Evolutionary conservation across 495 filamentous ascomycete species (phyloP), one percentile per base, ranked within the genome.

Genomic region (Aspergillus sclerotioniger): DNA sequence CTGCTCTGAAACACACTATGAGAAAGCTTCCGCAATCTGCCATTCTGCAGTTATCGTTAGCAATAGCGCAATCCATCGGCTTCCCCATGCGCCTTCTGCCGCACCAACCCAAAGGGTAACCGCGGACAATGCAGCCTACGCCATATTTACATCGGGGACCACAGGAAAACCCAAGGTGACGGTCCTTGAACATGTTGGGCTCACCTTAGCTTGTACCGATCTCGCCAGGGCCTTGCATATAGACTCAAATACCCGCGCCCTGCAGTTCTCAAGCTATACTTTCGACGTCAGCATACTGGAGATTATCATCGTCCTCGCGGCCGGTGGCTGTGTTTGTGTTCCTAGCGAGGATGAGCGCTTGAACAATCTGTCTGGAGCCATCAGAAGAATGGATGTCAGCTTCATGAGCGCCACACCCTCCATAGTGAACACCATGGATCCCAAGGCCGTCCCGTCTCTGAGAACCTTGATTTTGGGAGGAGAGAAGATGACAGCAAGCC

Each of bases 191-290:
- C 80, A 83, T 61, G 59, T 65, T 25, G 67, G 65, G 12, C 64
- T 79, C 10, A 71, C 67, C 6, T 69, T 70, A 16, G 66, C 67
- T 0, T 66, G 71, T 35, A 53, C 71, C 12, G 64, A 67, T n/a
- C 67, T 75, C 58, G 62, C 55, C 13, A 59, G 63, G 13, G 72
- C 75, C 0, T 63, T 86, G 15, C 58, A 70, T 9, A 79, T 88
- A 44, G 69, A 77, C 35, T 62, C 76, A 0, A 63, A 68, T 0
- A 83, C 82, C 15, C 79, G 88, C 8, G 78, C 85, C 8, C 76
- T 91, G 60, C 87, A 91, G 57, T 83, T 88, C 53, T 85, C 87
- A 2, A 84, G 84, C 46, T 88, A 84, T 63, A 84, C 84, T 1
- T 88, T 88, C 39, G 89, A 92, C 57, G 80, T 84, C 29, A 83